A percentile compares a stretch with the other conserved stretches of the same genome.
Evolutionary conservation across 2,329 filamentous ascomycete genomes (phyloP).

Genomic region (Graphiopsis chlorocephala): DNA sequence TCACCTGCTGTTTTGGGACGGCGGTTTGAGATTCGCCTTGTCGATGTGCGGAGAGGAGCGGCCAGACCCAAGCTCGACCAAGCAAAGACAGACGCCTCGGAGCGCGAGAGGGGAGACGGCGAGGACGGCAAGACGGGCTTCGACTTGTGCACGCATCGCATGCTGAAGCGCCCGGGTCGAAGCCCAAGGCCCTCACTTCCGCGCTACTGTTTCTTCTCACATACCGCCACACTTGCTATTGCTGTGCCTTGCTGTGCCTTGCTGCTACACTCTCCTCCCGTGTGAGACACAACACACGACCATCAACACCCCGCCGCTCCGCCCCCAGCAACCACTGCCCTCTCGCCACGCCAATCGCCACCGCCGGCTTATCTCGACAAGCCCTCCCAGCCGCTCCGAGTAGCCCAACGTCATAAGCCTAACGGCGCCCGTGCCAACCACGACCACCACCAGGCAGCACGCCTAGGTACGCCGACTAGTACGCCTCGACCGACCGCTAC

Average conservation of each 20-base stretch:
- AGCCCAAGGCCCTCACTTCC: neutral
- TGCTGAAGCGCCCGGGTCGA: neutral
- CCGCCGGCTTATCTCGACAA: neutral
- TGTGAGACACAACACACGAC: conserved; percentile 10
- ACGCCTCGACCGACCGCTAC: neutral
- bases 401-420: conserved; percentile 6
- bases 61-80: neutral
- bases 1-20: neutral
- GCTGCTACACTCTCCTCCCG: neutral
- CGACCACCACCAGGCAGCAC: neutral
- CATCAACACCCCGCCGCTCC: neutral
- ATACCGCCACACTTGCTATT: neutral
- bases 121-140: too few relatives aligned
- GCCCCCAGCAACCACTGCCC: neutral
- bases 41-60: neutral
- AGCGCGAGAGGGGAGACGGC: neutral
- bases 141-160: too few relatives aligned
- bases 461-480: neutral
- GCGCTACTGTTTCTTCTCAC: neutral
- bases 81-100: neutral
- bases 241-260: neutral
- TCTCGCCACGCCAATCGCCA: neutral
- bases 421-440: conserved; percentile 10
- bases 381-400: neutral
- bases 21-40: neutral